Evolutionary conservation across 305 asterid species (phyloP).

Genomic region (Plantago coronopus): DNA sequence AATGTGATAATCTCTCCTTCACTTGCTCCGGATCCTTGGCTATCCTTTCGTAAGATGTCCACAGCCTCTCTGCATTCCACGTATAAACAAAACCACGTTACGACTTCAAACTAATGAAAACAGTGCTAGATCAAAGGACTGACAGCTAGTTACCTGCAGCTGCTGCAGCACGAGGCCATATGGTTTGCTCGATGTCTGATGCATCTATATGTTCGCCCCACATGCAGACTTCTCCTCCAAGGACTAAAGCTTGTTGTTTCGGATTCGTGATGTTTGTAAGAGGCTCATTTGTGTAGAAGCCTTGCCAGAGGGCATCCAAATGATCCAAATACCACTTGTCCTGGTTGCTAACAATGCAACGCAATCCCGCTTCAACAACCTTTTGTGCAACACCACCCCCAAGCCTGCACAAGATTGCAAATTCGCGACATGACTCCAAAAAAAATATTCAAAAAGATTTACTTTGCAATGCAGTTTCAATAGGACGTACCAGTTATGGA

Average conservation of each 20-base stretch:
- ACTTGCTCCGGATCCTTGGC: conserved; percentile 56
- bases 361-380: conserved; percentile 75
- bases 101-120: not conserved
- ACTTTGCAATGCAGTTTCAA: conserved; percentile 7
- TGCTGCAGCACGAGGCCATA: conserved; percentile 99
- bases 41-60: conserved; percentile 58
- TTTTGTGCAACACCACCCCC: conserved; percentile 71
- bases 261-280: conserved; percentile 66
- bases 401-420: conserved; percentile 45
- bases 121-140: not conserved
- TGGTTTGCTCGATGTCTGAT: conserved; percentile 79
- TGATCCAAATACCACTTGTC: conserved; percentile 94
- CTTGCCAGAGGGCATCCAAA: conserved; percentile 77
- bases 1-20: conserved; percentile 49
- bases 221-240: conserved; percentile 91
- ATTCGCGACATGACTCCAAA: not conserved
- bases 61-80: conserved; percentile 65
- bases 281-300: conserved; percentile 82
- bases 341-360: conserved; percentile 95
- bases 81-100: not conserved
- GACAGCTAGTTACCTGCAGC: conserved; percentile 65
- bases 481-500: conserved; percentile 75
- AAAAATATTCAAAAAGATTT: no score
- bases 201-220: conserved; percentile 88
- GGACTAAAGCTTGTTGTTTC: conserved; percentile 57